Base-by-base conservation (phyloP, 2,329 filamentous ascomycete genomes). In the Hawksworthiomyces lignivorus region DNA sequence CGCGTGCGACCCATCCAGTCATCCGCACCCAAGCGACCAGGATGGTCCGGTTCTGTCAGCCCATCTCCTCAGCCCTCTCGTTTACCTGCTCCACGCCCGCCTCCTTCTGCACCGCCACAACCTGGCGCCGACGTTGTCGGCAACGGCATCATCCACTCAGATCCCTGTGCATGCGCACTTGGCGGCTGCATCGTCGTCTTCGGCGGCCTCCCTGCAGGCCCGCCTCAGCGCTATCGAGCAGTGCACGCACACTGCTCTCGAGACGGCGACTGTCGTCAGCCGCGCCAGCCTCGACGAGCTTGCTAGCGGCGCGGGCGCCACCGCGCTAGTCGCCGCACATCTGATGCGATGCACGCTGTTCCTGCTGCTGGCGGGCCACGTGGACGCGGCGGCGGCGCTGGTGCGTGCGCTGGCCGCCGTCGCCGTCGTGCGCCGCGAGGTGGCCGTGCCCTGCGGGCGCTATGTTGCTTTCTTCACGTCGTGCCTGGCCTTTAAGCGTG, bases 91-190 rank as follows among this genome's bases (percentile, higher is more conserved):
- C 47, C 85, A 87, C 46, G 82, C 84, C 14, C 82, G 87, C n/a
- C 74, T 96, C 22, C 70, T 92, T 28, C 74, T 98, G 8, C 87
- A 95, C 61, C 79, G 92, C 31, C 88, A 94, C 54, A 96, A 97
- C 55, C 70, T 97, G 8, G 81, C 80, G 0, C 84, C 88, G 17
- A 11, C 17, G 11, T 20, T 6, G 17, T 30, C 36, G 22, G 19
- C n/a, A n/a, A 20, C n/a, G 14, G 11, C 20, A 20, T 5, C 32
- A 24, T 20, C 15, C 5, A 17, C 29, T 12, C 29, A 17, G 11
- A n/a, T 12, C 7, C 29, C 11, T 2, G n/a, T 8, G n/a, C 29
- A 15, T 21, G 11, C 29, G 21, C 10, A 4, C 22, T 5, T 12
- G 3, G n/a, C 38, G 37, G 3, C 36, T 28, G 9, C 42, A 32